A percentile compares a stretch with the other conserved stretches of the same genome.
phyloP scores from a whole-genome alignment of 306 rosid species.

The Spatholobus suberectus region DNA sequence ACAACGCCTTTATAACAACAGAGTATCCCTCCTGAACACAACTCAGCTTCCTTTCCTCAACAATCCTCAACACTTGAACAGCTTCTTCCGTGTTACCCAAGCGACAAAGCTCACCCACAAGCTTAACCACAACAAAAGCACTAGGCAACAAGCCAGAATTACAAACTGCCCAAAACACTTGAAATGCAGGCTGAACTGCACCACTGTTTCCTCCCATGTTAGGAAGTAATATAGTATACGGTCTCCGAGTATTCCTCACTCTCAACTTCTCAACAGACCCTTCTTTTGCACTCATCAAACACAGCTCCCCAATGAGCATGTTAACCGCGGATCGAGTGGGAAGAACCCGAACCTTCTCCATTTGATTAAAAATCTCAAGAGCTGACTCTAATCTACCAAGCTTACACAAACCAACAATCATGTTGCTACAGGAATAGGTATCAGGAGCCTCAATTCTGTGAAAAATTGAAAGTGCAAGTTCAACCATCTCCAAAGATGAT shows the following conservation, averaged over 20 bases:
- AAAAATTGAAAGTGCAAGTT: constrained; percentile 60
- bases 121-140: constrained; percentile 62
- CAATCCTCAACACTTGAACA: constrained; percentile 53
- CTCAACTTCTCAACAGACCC: constrained; percentile 66
- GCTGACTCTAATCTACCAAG: constrained; percentile 64
- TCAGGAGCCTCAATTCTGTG: constrained; percentile 65
- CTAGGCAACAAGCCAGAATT: constrained; percentile 63
- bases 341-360: constrained; percentile 56
- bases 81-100: constrained; percentile 65
- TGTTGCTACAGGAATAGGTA: constrained; percentile 70
- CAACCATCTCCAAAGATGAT: constrained; percentile 60
- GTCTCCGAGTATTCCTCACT: constrained; percentile 54
- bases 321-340: constrained; percentile 75
- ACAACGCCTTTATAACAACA: constrained; percentile 59
- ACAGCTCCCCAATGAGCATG: constrained; percentile 65
- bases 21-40: constrained; percentile 61
- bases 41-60: constrained; percentile 58
- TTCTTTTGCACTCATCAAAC: constrained; percentile 66
- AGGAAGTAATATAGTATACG: constrained; percentile 67
- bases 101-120: constrained; percentile 67
- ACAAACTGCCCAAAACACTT: constrained; percentile 61
- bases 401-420: constrained; percentile 73
- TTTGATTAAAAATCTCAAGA: constrained; percentile 62
- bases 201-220: constrained; percentile 55
- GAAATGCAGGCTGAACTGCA: constrained; percentile 66